phyloP scores from a whole-genome alignment of 2,329 filamentous ascomycete species.

The Penicillium sp. region DNA sequence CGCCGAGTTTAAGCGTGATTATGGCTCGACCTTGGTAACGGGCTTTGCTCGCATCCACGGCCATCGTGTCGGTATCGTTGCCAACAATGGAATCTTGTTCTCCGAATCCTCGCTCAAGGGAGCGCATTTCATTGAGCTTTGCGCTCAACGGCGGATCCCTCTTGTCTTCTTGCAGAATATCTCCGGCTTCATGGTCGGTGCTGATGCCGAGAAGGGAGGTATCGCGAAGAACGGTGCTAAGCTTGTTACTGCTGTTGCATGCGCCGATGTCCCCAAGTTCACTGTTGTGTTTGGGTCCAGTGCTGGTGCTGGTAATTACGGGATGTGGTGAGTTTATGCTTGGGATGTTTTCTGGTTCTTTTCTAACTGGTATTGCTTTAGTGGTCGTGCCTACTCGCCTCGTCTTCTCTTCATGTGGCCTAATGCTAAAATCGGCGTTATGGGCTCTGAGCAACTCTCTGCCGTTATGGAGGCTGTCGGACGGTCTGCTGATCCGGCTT shows the following conservation, averaged over 20 bases:
- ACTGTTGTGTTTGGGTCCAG: slow-evolving; percentile 93
- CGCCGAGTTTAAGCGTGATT: slow-evolving; percentile 90
- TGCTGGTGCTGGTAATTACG: slow-evolving; percentile 94
- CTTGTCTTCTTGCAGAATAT: slow-evolving; percentile 96
- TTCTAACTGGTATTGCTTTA: slow-evolving; percentile 25
- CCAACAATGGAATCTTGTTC: slow-evolving; percentile 95
- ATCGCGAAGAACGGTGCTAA: slow-evolving; percentile 98
- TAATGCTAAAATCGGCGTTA: slow-evolving; percentile 91
- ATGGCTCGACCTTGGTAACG: slow-evolving; percentile 84
- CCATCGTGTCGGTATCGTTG: slow-evolving; percentile 85
- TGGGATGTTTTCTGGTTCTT: neutral
- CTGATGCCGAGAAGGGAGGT: slow-evolving; percentile 85
- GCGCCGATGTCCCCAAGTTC: slow-evolving; percentile 92
- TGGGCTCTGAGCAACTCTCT: slow-evolving; percentile 89
- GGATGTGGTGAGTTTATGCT: slow-evolving; percentile 69
- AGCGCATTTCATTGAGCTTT: slow-evolving; percentile 95
- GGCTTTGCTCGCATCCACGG: slow-evolving; percentile 89
- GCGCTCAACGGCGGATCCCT: slow-evolving; percentile 82
- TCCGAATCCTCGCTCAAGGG: slow-evolving; percentile 86
- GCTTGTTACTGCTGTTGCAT: slow-evolving; percentile 90
- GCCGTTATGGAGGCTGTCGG: slow-evolving; percentile 95
- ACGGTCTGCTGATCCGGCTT: slow-evolving; percentile 72
- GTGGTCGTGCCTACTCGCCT: slow-evolving; percentile 87
- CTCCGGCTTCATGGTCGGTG: slow-evolving; percentile 95
- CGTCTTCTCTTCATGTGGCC: slow-evolving; percentile 96